Evolutionary conservation across 805 yeast genomes (phyloP), one percentile per base, ranked within the genome.

Genomic region (Metschnikowia rubicola): DNA sequence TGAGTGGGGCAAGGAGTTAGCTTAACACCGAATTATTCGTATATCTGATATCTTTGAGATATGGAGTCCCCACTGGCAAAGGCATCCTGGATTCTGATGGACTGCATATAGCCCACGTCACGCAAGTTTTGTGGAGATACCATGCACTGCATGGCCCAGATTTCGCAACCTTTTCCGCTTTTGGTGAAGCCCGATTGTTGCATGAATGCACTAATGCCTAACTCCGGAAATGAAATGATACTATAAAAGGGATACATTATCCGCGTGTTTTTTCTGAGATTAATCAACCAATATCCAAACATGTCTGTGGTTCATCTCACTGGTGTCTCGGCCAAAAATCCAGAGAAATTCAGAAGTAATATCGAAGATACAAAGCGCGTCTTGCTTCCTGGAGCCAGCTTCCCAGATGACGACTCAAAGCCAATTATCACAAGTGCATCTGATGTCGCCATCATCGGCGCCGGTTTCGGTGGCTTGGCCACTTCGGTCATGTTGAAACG

Each of bases 381-480:
- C 7, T 58, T 70, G 28, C 68, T 66, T 17, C 60, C 60, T 6
- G 49, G 54, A 4, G 56, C 57, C 8, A 17, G 41, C 8, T 44
- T 59, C 19, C 58, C 62, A 1, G 46, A 39, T 11, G 53, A 61
- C 39, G 30, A 30, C 33, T 50, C 52, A 30, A 28, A 41, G 12
- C 56, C 67, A 1, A 54, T 58, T 10, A 50, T 56, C 19, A 47
- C 61, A 29, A 45, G 64, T 21, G 39, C 29, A 2, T 67, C 73
- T n/a, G 61, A 61, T 21, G 58, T 71, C 5, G 60, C 70, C 2
- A 63, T 71, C 13, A 58, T 71, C 29, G 76, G 76, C 1, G 73
- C 65, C n/a, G 76, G 76, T 0, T 68, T 69, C 41, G 71, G 58
- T 1, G 75, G 76, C 5, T 56, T 71, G 36, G 61, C 65, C n/a